Evolutionary conservation across 1,284 basidiomycete species (phyloP).

Genomic region (Ustilago tritici): DNA sequence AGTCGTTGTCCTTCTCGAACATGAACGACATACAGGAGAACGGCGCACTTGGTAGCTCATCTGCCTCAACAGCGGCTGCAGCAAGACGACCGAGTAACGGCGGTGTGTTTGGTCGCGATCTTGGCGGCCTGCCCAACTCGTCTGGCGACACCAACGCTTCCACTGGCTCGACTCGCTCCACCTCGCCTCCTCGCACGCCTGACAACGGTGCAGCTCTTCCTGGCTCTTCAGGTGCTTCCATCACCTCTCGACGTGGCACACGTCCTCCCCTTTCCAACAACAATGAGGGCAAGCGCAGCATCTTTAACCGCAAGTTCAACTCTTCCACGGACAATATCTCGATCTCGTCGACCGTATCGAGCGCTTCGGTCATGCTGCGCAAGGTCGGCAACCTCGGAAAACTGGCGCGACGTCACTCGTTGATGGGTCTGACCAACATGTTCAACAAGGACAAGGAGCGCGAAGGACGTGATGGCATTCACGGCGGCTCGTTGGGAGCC

Average conservation of each 20-base stretch:
- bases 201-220: slow-evolving; percentile 54
- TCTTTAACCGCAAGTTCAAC: slow-evolving; percentile 92
- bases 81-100: slow-evolving; percentile 17
- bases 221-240: slow-evolving; percentile 61
- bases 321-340: slow-evolving; percentile 97
- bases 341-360: slow-evolving; percentile 93
- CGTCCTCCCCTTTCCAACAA: slow-evolving; percentile 59
- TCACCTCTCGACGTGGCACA: slow-evolving; percentile 58
- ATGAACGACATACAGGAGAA: slow-evolving; percentile 54
- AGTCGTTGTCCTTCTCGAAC: slow-evolving; percentile 61
- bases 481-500: slow-evolving; percentile 74
- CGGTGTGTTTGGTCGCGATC: slow-evolving; percentile 30
- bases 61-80: slow-evolving; percentile 12
- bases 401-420: slow-evolving; percentile 87
- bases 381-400: slow-evolving; percentile 94
- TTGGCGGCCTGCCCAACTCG: slow-evolving; percentile 48
- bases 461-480: slow-evolving; percentile 71
- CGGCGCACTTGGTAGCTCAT: slow-evolving; percentile 8
- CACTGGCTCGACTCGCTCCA: slow-evolving; percentile 60
- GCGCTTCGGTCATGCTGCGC: slow-evolving; percentile 95
- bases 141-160: slow-evolving; percentile 61
- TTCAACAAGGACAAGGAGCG: slow-evolving; percentile 77
- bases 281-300: slow-evolving; percentile 70
- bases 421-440: slow-evolving; percentile 91
- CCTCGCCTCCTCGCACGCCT: slow-evolving; percentile 61